phyloP scores from a whole-genome alignment of 176 grass and related monocot species.

The Hordeum vulgare region DNA sequence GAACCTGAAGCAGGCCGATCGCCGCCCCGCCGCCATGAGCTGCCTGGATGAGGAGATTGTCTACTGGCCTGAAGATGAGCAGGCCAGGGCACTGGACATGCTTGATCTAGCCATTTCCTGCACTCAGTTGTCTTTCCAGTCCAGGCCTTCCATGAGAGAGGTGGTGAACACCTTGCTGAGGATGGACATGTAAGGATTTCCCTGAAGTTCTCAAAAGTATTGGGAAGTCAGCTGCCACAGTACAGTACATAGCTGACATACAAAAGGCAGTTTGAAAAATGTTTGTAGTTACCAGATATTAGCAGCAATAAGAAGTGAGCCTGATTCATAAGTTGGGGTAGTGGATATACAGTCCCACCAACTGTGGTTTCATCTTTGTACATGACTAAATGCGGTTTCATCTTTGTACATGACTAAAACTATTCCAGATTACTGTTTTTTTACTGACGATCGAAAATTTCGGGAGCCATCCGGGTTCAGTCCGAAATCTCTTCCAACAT shows the following conservation, averaged over 20 bases:
- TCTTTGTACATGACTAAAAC: background rate
- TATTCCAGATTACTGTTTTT: too few species aligned
- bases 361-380: background rate
- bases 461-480: background rate
- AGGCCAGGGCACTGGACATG: constrained; percentile 19
- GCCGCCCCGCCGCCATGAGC: background rate
- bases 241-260: background rate
- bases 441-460: too few species aligned
- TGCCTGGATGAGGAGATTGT: constrained; percentile 39
- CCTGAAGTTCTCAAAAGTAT: background rate
- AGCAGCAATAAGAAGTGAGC: background rate
- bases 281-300: background rate
- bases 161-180: constrained; percentile 32
- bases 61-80: constrained; percentile 33
- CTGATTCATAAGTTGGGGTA: background rate
- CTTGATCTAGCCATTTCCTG: constrained; percentile 35
- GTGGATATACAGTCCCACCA: background rate
- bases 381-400: background rate
- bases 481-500: background rate
- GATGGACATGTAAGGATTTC: background rate
- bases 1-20: constrained; percentile 11
- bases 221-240: background rate
- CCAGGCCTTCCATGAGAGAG: constrained; percentile 49
- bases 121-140: constrained; percentile 18
- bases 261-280: background rate